phyloP scores from a whole-genome alignment of 2,329 filamentous ascomycete species.

The Chaetomium sp. region DNA sequence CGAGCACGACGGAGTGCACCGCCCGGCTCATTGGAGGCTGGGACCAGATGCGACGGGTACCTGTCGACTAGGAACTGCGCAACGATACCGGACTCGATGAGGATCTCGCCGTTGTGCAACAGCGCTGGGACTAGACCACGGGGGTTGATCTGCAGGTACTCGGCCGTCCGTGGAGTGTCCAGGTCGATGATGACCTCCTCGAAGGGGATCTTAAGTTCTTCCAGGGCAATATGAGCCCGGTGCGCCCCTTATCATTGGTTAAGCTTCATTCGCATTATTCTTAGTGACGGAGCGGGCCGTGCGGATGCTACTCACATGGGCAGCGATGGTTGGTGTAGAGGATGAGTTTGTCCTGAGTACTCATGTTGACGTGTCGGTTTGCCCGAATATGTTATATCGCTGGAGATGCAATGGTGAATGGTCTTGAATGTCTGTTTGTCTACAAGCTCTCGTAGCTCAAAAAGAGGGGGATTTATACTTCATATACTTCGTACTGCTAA shows the following conservation, averaged over 20 bases:
- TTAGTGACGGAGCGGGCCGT: no score
- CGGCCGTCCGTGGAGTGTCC: constrained; percentile 57
- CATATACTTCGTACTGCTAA: background rate
- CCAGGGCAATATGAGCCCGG: constrained; percentile 65
- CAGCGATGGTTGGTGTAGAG: constrained; percentile 66
- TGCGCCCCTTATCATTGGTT: constrained; percentile 49
- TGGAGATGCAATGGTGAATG: background rate
- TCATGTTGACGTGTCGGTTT: constrained; percentile 20
- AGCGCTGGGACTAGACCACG: constrained; percentile 70
- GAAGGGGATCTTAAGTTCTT: constrained; percentile 58
- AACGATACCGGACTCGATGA: constrained; percentile 70
- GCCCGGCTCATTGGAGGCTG: constrained; percentile 43
- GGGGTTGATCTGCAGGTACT: constrained; percentile 73
- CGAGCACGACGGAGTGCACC: constrained; percentile 59
- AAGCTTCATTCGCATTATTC: background rate
- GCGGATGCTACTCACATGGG: constrained; percentile 43
- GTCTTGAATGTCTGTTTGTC: background rate
- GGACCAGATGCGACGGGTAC: constrained; percentile 61
- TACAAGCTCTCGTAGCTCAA: no score
- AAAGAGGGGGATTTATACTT: no score
- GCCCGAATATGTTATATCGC: background rate
- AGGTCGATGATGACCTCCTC: constrained; percentile 71
- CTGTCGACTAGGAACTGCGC: constrained; percentile 63
- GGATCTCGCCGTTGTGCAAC: constrained; percentile 58
- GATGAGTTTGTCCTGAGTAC: constrained; percentile 44